These are phyloP conservation scores for Daldinia childiae DNA, from an alignment of 495 filamentous ascomycete species.

Conservation along the genomic window DNA sequence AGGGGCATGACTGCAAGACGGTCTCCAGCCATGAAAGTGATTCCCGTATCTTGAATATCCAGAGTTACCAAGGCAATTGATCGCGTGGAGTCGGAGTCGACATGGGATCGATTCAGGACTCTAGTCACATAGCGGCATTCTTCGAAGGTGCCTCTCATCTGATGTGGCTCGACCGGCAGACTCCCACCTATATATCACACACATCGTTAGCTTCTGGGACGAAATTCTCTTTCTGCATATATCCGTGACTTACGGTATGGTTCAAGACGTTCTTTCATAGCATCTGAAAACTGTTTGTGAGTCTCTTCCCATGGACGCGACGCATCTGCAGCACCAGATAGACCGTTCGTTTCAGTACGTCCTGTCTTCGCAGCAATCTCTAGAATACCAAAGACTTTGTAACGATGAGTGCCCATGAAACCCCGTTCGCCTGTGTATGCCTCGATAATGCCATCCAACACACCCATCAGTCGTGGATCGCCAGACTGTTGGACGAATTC, in stretches of 20 bases:
- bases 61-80: conserved; percentile 58
- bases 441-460: conserved; percentile 60
- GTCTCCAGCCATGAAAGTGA: conserved; percentile 61
- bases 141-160: conserved; percentile 62
- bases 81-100: conserved; percentile 55
- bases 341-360: conserved; percentile 60
- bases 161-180: conserved; percentile 56
- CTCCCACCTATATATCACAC: conserved; percentile 33
- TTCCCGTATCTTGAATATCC: conserved; percentile 57
- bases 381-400: conserved; percentile 64
- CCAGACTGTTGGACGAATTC: conserved; percentile 58
- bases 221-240: not conserved
- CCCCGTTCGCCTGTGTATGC: conserved; percentile 60
- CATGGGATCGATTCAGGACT: conserved; percentile 52
- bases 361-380: conserved; percentile 62
- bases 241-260: conserved; percentile 49
- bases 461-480: conserved; percentile 56
- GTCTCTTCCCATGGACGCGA: conserved; percentile 61
- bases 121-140: conserved; percentile 60
- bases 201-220: conserved; percentile 6
- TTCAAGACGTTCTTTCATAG: conserved; percentile 63
- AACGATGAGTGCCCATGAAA: conserved; percentile 63
- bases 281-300: conserved; percentile 60
- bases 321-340: conserved; percentile 53
- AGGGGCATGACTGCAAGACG: conserved; percentile 61